Conservation (phyloP, 352 stramenopile species). For the Pythium aphanidermatum region DNA sequence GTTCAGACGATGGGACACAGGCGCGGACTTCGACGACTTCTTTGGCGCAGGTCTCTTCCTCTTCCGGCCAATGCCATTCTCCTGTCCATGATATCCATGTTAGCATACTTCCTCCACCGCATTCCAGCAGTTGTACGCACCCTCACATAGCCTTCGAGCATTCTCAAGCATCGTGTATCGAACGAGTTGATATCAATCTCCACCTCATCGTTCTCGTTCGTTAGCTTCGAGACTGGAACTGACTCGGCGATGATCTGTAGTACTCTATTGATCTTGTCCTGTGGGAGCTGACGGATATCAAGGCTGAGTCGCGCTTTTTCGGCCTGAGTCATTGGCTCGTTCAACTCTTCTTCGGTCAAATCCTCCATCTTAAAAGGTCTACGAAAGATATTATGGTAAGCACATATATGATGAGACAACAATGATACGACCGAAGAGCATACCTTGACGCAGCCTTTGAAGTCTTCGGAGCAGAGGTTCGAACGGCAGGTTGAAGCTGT, state of each 20-base stretch:
- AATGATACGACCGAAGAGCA: conserved; percentile 3
- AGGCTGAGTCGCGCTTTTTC: conserved; percentile 78
- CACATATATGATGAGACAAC: conserved; percentile 1
- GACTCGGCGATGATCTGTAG: conserved; percentile 87
- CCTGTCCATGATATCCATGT: no score
- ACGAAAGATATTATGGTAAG: conserved; percentile 9
- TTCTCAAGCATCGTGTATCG: conserved; percentile 78
- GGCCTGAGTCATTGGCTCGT: conserved; percentile 78
- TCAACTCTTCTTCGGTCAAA: conserved; percentile 83
- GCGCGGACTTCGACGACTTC: conserved; percentile 35
- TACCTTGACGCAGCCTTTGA: conserved; percentile 56
- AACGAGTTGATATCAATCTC: conserved; percentile 89
- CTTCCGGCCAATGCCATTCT: conserved; percentile 85
- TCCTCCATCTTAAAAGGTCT: conserved; percentile 88
- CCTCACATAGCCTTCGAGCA: conserved; percentile 87
- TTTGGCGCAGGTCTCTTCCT: conserved; percentile 65
- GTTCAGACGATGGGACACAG: conserved; percentile 62
- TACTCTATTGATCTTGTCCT: conserved; percentile 86
- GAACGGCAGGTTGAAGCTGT: conserved; percentile 60
- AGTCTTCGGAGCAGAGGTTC: conserved; percentile 31
- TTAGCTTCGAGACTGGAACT: conserved; percentile 76
- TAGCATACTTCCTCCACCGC: no score
- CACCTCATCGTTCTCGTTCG: conserved; percentile 82
- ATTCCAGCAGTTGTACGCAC: conserved; percentile 33
- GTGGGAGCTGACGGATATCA: conserved; percentile 73